phyloP scores from a whole-genome alignment of 768 basidiomycete genomes.

The Filobasidium floriforme region DNA sequence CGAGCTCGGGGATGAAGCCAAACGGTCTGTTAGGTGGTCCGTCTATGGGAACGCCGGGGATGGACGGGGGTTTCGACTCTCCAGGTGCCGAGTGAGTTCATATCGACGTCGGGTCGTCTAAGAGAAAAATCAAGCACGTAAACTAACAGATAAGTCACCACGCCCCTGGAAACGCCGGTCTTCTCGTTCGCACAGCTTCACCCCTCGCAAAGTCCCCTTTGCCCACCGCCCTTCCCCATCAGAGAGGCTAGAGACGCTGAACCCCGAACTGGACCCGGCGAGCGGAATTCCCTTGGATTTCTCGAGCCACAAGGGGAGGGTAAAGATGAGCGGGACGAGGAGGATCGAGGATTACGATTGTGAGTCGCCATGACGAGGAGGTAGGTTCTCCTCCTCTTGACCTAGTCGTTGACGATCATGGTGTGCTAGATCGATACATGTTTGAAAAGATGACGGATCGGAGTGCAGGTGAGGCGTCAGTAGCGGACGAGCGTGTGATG shows the following conservation, averaged over 20 bases:
- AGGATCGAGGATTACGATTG: slow-evolving; percentile 41
- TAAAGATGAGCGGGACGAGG: slow-evolving; percentile 32
- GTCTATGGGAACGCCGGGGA: not conserved
- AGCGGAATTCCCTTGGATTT: slow-evolving; percentile 22
- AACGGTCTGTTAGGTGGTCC: not conserved
- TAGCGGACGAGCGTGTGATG: too few species aligned
- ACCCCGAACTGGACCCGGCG: slow-evolving; percentile 40
- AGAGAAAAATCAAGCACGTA: too few species aligned
- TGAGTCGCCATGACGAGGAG: slow-evolving; percentile 22
- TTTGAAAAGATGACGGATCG: slow-evolving; percentile 80
- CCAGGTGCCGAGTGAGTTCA: not conserved
- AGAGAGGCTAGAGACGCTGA: slow-evolving; percentile 46
- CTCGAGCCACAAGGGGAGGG: slow-evolving; percentile 27
- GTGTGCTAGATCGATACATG: slow-evolving; percentile 66
- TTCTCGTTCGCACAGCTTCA: not conserved
- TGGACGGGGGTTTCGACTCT: not conserved
- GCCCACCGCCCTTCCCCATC: slow-evolving; percentile 36
- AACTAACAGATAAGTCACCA: too few species aligned
- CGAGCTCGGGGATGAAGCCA: not conserved
- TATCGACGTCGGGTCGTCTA: too few species aligned
- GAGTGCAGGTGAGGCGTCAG: slow-evolving; percentile 65
- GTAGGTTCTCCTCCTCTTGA: not conserved
- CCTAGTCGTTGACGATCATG: not conserved
- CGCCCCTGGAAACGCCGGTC: too few species aligned
- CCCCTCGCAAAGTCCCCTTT: slow-evolving; percentile 24